Base-by-base conservation (phyloP, 23 red algal species). In the Gracilaria caudata region DNA sequence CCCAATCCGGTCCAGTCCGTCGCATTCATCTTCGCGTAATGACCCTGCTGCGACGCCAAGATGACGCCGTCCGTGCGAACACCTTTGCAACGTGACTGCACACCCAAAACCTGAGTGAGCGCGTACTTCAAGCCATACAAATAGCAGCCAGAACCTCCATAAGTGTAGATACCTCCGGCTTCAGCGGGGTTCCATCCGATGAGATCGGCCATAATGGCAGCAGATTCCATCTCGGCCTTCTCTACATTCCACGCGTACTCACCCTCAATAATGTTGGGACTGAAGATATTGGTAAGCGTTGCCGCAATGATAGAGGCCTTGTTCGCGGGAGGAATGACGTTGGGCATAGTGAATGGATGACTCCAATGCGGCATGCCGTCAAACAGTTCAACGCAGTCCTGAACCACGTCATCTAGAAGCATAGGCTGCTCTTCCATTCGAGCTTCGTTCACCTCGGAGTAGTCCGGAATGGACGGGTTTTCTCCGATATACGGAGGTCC, bases 41-140 rank as follows among this genome's bases (percentile, higher is more conserved):
- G 85, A 3, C 85, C 85, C 54, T 89, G 85, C 51, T 89, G 71
- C 38, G 72, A 79, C 17, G 41, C 4, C 21, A 89, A 21, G 13
- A 89, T 33, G 20, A 77, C 75, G n/a, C 85, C 85, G 41, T 78
- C 55, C 24, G 82, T 86, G 65, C 82, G 82, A 30, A 86, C 26
- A 40, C 65, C 82, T 4, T 74, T 86, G 46, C 51, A 58, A 53
- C 68, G 85, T 34, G 85, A 64, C n/a, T 66, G 13, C 28, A 33
- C 24, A 12, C 85, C 51, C 8, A 89, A 21, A 72, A 89, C 85
- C 41, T 77, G 57, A 20, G 68, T 89, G 6, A 89, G 71, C 24
- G 85, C 85, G 29, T 89, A 89, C 55, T 89, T 89, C 20, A 89
- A 23, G n/a, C 36, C 85, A 40, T 89, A 89, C 34, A 89, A 73